These are phyloP conservation scores for Colletotrichum orbiculare DNA, from an alignment of 2,329 filamentous ascomycete genomes.

Conservation along the genomic window DNA sequence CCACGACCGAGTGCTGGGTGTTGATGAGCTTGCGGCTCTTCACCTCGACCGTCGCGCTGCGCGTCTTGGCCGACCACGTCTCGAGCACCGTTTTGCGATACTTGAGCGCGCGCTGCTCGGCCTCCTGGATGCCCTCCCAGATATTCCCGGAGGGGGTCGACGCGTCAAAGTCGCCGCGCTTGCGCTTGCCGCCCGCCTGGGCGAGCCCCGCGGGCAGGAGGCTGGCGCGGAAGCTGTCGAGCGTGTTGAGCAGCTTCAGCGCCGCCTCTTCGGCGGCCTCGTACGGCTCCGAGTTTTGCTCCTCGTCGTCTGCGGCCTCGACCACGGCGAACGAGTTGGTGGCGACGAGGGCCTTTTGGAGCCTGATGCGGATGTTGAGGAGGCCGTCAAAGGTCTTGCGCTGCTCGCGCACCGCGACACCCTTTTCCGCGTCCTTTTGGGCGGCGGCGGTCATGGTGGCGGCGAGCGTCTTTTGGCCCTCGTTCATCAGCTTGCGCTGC, in stretches of 20 bases:
- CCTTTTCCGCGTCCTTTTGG: conserved; percentile 85
- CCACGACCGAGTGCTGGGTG: conserved; percentile 71
- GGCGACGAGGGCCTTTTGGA: conserved; percentile 90
- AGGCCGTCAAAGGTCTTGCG: conserved; percentile 87
- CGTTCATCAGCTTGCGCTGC: conserved; percentile 74
- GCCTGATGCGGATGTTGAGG: conserved; percentile 88
- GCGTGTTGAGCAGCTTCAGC: conserved; percentile 83
- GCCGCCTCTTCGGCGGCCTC: conserved; percentile 87
- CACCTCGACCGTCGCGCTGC: conserved; percentile 66
- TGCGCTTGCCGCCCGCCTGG: conserved; percentile 69
- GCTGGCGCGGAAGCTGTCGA: conserved; percentile 75
- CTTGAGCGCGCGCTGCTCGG: conserved; percentile 69
- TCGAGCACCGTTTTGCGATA: conserved; percentile 80
- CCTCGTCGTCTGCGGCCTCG: conserved; percentile 51
- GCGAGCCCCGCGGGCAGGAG: conserved; percentile 58
- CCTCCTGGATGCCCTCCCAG: conserved; percentile 76
- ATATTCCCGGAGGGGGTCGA: conserved; percentile 72
- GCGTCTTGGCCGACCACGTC: conserved; percentile 86
- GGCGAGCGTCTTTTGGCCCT: conserved; percentile 74
- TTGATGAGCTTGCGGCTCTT: conserved; percentile 67
- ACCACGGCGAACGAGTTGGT: conserved; percentile 76
- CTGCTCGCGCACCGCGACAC: conserved; percentile 86
- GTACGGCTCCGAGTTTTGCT: conserved; percentile 64
- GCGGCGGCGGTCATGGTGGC: conserved; percentile 71
- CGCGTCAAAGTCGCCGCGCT: conserved; percentile 59